Base-by-base conservation (phyloP, 2,329 filamentous ascomycete species). In the Tolypocladium capitatum region DNA sequence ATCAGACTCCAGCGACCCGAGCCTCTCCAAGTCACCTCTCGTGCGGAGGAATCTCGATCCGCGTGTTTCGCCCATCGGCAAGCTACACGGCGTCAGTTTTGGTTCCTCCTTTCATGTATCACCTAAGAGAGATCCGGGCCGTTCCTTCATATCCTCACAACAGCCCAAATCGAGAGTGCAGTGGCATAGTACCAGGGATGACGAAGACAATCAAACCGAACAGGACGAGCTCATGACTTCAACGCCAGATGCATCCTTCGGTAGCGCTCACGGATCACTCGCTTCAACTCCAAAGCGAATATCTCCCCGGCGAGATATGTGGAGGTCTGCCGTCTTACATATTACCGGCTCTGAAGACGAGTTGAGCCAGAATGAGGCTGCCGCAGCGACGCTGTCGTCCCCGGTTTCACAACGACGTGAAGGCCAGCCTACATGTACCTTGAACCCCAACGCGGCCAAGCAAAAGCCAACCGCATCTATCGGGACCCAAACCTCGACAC, bases 341-440 rank as follows among this genome's bases (percentile, higher is more conserved):
- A 31, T 36, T 6, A 31, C 32, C 30, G 44, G 46, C 8, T 48
- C 51, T 10, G 55, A 56, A 7, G 48, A 52, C 36, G 53, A 54
- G 27, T 41, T 51, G 8, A 49, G 43, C 20, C 46, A 45, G 14
- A 45, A 46, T 14, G 44, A 51, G 33, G 50, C 49, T 18, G 51
- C 55, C 18, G 56, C 58, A 16, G 56, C 54, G 32, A 57, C 52
- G 21, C 52, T 60, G 3, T 58, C 55, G 16, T 58, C 57, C 3
- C 60, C 58, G 6, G 52, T 62, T 11, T 65, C 62, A 5, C 51
- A 58, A 33, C 51, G 18, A 45, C 53, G 50, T 42, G 47, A 40
- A 30, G 4, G 30, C 10, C 34, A 16, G 3, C 42, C 24, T 18
- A 21, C 35, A n/a, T 3, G 21, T n/a, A 35, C n/a, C 1, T 16